A percentile compares a stretch with the other conserved stretches of the same genome.
Conservation (phyloP, 2,329 filamentous ascomycete species). For the Hirsutella thompsonii region DNA sequence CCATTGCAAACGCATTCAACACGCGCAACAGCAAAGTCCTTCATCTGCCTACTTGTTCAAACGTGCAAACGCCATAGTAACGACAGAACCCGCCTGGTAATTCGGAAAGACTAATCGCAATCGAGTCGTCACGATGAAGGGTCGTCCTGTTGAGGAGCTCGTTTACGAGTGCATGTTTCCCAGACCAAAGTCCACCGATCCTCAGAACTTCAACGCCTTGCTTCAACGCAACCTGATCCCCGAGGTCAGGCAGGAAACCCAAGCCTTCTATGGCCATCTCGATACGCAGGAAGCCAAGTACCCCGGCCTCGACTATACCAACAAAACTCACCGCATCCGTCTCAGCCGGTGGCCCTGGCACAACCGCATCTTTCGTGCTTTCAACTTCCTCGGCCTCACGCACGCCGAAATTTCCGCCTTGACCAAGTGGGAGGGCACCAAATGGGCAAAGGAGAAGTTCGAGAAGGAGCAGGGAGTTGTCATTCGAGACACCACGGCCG, state of each 20-base stretch:
- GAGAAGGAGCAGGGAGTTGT: conserved; percentile 60
- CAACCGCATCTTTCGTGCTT: conserved; percentile 61
- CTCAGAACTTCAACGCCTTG: conserved; percentile 56
- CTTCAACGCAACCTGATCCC: conserved; percentile 59
- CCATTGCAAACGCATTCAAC: no score
- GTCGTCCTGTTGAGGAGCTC: conserved; percentile 55
- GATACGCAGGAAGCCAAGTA: conserved; percentile 73
- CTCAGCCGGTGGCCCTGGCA: conserved; percentile 68
- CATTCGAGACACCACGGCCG: conserved; percentile 59
- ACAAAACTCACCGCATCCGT: conserved; percentile 62
- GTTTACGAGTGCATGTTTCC: conserved; percentile 66
- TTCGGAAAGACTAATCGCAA: no score
- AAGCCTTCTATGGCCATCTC: conserved; percentile 67
- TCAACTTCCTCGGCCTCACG: conserved; percentile 57
- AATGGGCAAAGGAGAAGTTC: conserved; percentile 71
- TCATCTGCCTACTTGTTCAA: no score
- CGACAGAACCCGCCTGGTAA: no score
- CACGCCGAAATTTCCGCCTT: conserved; percentile 55
- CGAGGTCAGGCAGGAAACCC: conserved; percentile 68
- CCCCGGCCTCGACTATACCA: conserved; percentile 66
- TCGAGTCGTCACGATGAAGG: conserved; percentile 46
- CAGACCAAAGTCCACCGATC: conserved; percentile 52
- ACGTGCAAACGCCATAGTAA: no score
- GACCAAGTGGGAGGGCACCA: conserved; percentile 74
- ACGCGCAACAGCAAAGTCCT: no score